A percentile compares a stretch with the other conserved stretches of the same genome.
Conservation (phyloP, 345 rosid genomes). For the Trapa incisa region DNA sequence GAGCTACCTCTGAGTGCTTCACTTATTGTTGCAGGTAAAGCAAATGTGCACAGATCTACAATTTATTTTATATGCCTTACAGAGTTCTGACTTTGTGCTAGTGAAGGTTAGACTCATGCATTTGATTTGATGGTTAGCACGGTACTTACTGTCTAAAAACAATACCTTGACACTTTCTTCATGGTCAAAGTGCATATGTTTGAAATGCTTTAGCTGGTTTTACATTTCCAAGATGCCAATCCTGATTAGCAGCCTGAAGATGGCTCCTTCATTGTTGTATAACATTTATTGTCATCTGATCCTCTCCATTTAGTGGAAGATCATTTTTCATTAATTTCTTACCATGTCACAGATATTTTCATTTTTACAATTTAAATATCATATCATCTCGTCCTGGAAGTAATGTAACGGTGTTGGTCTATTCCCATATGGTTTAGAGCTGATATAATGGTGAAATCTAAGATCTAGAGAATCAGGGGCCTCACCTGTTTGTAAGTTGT, state of each 20-base stretch:
- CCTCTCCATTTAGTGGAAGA: neutral
- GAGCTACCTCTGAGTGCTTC: neutral
- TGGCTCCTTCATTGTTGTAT: conserved; percentile 1
- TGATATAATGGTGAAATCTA: too few relatives aligned
- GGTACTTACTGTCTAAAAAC: neutral
- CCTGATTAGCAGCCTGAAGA: conserved; percentile 8
- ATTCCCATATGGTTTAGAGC: too few relatives aligned
- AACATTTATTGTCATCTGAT: neutral
- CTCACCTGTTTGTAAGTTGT: too few relatives aligned
- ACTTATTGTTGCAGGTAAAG: conserved; percentile 49
- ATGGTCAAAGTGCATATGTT: neutral
- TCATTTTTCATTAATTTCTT: neutral
- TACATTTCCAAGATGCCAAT: neutral
- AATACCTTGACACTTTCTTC: neutral
- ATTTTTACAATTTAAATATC: neutral
- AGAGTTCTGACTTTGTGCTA: conserved; percentile 55
- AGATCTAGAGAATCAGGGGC: too few relatives aligned
- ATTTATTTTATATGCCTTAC: conserved; percentile 66
- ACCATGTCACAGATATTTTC: neutral
- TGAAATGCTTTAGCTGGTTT: neutral
- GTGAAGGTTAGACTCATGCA: conserved; percentile 51
- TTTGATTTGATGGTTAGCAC: conserved; percentile 4
- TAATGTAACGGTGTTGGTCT: too few relatives aligned
- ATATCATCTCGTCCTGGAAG: too few relatives aligned
- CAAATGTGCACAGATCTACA: conserved; percentile 62